phyloP scores from a whole-genome alignment of 331 rosid species.

The Malus hybrid region DNA sequence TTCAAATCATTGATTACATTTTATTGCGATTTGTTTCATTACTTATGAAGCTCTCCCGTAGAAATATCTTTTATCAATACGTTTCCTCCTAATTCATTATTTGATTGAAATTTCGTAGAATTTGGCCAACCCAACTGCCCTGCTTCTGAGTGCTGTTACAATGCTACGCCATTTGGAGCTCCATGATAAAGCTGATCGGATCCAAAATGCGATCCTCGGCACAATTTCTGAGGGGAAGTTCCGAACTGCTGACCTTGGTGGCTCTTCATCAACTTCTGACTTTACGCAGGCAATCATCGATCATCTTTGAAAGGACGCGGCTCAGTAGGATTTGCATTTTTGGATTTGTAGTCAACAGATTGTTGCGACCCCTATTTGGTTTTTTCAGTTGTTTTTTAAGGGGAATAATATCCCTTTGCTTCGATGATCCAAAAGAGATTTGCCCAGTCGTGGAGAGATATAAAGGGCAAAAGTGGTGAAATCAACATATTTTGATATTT shows the following conservation, averaged over 20 bases:
- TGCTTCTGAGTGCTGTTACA: conserved; percentile 74
- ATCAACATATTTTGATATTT: background rate
- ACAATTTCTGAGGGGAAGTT: conserved; percentile 86
- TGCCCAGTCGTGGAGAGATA: background rate
- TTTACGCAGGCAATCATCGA: conserved; percentile 69
- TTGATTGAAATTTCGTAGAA: conserved; percentile 41
- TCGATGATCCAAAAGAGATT: background rate
- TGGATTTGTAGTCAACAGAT: conserved; percentile 23
- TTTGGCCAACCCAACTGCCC: conserved; percentile 95
- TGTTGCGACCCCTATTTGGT: conserved; percentile 23
- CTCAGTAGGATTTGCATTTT: conserved; percentile 17
- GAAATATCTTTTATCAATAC: background rate
- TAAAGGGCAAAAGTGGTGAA: background rate
- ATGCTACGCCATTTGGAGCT: conserved; percentile 86
- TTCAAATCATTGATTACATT: background rate
- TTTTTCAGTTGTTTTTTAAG: conserved; percentile 1
- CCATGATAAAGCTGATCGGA: conserved; percentile 64
- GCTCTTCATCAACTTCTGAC: conserved; percentile 63
- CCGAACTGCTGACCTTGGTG: conserved; percentile 97
- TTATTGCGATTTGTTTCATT: background rate
- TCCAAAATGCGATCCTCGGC: conserved; percentile 71
- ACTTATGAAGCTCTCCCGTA: background rate
- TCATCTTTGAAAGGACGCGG: conserved; percentile 48
- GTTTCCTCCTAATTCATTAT: conserved; percentile 16
- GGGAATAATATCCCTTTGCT: too few species aligned